A percentile compares a stretch with the other conserved stretches of the same genome.
These are phyloP conservation scores for Acrocalymma vagum DNA, from an alignment of 2,329 filamentous ascomycete genomes.

Conservation along the genomic window DNA sequence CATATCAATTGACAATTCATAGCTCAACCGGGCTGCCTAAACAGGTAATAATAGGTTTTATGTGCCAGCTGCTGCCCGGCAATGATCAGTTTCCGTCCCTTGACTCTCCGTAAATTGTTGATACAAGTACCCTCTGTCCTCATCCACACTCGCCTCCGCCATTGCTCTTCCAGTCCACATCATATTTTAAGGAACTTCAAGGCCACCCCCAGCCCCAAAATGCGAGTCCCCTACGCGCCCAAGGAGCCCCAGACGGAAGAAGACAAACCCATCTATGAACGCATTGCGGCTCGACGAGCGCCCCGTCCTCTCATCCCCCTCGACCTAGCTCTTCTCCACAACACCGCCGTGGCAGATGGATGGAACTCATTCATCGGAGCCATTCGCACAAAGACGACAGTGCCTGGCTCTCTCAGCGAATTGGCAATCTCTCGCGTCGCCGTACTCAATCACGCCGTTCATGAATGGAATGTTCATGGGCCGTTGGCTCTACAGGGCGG, in stretches of 20 bases:
- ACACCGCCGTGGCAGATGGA: conserved; percentile 64
- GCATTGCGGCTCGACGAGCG: conserved; percentile 62
- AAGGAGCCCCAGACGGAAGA: conserved; percentile 57
- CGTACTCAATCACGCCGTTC: conserved; percentile 81
- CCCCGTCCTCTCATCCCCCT: conserved; percentile 62
- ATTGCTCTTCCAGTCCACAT: background rate
- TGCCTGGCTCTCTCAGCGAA: conserved; percentile 68
- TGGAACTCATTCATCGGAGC: conserved; percentile 68
- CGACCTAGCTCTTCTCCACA: conserved; percentile 65
- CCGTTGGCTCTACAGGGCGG: conserved; percentile 68
- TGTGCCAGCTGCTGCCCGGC: too few relatives aligned
- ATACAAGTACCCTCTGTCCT: too few relatives aligned
- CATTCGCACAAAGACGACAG: conserved; percentile 62
- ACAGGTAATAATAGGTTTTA: too few relatives aligned
- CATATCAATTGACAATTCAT: too few relatives aligned
- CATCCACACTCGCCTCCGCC: conserved; percentile 1
- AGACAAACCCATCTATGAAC: conserved; percentile 57
- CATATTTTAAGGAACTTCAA: conserved; percentile 6
- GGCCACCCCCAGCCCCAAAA: conserved; percentile 36
- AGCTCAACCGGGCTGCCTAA: too few relatives aligned
- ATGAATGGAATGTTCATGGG: conserved; percentile 84
- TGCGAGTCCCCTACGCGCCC: conserved; percentile 66
- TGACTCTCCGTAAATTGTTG: too few relatives aligned
- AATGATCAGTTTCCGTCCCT: too few relatives aligned
- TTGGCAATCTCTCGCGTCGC: conserved; percentile 85